Conservation (phyloP, 129 eudicot species). For the Calendula officinalis region DNA sequence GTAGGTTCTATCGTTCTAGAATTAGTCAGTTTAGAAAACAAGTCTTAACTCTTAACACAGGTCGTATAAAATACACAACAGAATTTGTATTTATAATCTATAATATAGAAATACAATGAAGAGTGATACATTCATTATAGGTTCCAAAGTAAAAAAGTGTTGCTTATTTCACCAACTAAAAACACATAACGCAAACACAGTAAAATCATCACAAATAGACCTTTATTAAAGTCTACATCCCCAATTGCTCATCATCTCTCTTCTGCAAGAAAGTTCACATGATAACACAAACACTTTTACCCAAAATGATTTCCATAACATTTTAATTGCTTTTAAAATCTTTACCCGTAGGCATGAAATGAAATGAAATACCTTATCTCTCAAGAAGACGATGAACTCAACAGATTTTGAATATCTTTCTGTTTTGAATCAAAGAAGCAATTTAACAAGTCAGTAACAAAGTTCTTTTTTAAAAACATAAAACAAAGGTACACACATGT, state of each 20-base stretch:
- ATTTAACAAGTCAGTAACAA: conserved; percentile 5
- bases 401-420: conserved; percentile 55
- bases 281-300: no score
- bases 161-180: conserved; percentile 25
- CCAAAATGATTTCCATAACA: not conserved
- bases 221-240: not conserved
- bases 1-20: no score
- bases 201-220: not conserved
- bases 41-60: no score
- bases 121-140: no score
- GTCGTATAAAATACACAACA: no score
- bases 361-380: conserved; percentile 19
- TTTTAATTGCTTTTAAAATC: conserved; percentile 2
- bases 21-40: no score
- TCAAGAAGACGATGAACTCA: conserved; percentile 52
- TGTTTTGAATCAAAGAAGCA: conserved; percentile 29
- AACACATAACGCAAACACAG: conserved; percentile 6
- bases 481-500: not conserved
- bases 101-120: no score
- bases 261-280: conserved; percentile 13
- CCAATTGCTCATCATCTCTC: not conserved
- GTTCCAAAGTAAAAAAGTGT: conserved; percentile 2
- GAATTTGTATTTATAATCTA: no score
- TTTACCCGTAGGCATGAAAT: conserved; percentile 11
- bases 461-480: not conserved